phyloP scores from a whole-genome alignment of 1,284 basidiomycete species.

The Malassezia dermatis region DNA sequence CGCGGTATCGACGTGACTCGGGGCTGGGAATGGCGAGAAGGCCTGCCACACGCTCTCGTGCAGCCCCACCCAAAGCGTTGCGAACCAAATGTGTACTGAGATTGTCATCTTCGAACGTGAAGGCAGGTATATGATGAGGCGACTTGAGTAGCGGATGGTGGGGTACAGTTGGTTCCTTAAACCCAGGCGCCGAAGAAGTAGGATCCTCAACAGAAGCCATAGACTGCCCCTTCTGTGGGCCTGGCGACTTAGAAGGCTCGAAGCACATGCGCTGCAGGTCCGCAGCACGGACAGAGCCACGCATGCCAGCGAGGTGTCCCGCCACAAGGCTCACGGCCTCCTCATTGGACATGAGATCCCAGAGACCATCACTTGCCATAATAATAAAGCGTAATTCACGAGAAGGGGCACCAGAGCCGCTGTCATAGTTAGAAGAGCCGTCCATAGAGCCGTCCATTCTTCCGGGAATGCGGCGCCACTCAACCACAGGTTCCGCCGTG shows the following conservation, averaged over 20 bases:
- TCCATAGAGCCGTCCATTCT: background rate
- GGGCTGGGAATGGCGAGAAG: conserved; percentile 77
- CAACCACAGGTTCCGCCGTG: conserved; percentile 62
- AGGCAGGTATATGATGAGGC: conserved; percentile 25
- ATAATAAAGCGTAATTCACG: conserved; percentile 54
- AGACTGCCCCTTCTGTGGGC: conserved; percentile 37
- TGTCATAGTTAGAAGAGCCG: background rate
- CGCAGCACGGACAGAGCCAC: conserved; percentile 31
- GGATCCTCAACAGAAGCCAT: background rate
- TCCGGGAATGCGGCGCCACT: conserved; percentile 17
- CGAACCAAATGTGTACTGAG: conserved; percentile 80
- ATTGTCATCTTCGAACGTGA: conserved; percentile 60
- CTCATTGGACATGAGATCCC: conserved; percentile 88
- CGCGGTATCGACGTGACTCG: conserved; percentile 52
- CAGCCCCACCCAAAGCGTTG: conserved; percentile 82
- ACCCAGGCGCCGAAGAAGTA: background rate
- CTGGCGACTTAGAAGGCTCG: conserved; percentile 17
- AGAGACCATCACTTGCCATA: conserved; percentile 84
- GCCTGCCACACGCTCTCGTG: conserved; percentile 59
- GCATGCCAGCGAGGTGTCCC: conserved; percentile 40
- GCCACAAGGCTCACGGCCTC: conserved; percentile 71
- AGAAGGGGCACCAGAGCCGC: conserved; percentile 9
- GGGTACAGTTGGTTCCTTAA: background rate
- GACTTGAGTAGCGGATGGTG: conserved; percentile 39
- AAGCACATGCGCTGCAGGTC: conserved; percentile 35